Evolutionary conservation across 169 alveolate genomes (phyloP).

Genomic region (Eimeria maxima): DNA sequence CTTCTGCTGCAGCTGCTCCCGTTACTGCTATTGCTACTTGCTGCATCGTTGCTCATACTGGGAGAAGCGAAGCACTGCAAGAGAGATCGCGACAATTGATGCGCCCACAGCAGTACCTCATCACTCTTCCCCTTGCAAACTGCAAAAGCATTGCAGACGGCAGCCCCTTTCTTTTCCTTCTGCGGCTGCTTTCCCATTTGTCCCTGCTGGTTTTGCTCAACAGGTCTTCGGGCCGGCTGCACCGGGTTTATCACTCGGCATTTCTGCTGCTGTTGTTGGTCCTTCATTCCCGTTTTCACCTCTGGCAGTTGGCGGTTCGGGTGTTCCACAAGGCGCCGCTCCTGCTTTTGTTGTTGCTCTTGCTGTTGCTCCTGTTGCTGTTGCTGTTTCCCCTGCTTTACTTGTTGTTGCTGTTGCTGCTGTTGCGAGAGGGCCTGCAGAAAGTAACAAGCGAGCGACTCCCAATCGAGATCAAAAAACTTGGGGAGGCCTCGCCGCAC

Average conservation of each 20-base stretch:
- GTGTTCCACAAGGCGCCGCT: neutral
- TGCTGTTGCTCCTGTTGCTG: neutral
- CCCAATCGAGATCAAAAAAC: constrained; percentile 75
- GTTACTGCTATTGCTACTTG: neutral
- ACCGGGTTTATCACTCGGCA: neutral
- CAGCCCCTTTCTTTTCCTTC: neutral
- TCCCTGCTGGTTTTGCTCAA: neutral
- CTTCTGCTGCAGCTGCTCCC: neutral
- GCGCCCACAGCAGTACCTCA: neutral
- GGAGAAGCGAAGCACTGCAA: neutral
- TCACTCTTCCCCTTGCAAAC: neutral
- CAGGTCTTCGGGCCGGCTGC: neutral
- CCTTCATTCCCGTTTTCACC: neutral
- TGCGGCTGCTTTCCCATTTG: neutral
- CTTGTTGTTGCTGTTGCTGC: neutral
- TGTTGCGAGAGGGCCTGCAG: neutral
- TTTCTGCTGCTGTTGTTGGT: neutral
- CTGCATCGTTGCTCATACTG: neutral
- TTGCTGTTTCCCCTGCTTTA: neutral
- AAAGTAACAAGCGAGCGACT: constrained; percentile 40
- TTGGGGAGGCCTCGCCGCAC: constrained; percentile 83
- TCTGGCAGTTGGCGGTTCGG: neutral
- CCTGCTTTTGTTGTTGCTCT: neutral
- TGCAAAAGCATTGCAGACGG: neutral
- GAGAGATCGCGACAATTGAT: constrained; percentile 18